Evolutionary conservation across 2,329 filamentous ascomycete genomes (phyloP), one percentile per base, ranked within the genome.

Genomic region (Colletotrichum cuscutae): DNA sequence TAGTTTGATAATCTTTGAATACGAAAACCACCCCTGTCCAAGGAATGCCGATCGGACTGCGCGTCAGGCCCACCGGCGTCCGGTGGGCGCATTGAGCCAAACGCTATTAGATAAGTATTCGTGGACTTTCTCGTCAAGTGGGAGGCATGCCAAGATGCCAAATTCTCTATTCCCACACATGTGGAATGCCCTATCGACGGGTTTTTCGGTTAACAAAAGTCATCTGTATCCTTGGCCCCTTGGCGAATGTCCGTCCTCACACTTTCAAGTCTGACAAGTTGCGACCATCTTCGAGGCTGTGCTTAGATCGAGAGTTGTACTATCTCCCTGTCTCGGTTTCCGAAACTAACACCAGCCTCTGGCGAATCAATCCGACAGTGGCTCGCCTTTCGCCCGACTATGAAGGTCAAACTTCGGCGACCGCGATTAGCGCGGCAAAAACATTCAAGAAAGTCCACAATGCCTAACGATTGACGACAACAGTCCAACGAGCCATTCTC

Each of bases 51-150:
- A 46, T 57, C 52, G 22, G 62, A 22, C 62, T 42, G 52, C 62
- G 62, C 62, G 62, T 65, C 62, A 26, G 19, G 26, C 53, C 62
- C 62, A 65, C 62, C 42, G 15, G 24, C 35, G 52, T 19, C 26
- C 53, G 56, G 28, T 24, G 63, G 22, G 53, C 22, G 30, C 42
- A 22, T 49, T 49, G 42, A 22, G 42, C 42, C 42, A 22, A 49
- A 49, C 42, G n/a, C 42, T 49, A 22, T 49, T 49, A 22, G n/a
- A 49, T 49, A 22, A 49, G 8, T 49, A 49, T 19, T 4, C 42
- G 15, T 22, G 19, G 63, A 12, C 32, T 19, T 30, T 22, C 15
- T 49, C 53, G 64, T 65, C 53, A 66, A 59, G 54, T 66, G 64
- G 64, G 54, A 26, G 54, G 53, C 53, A 59, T 59, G 35, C 54